phyloP scores from a whole-genome alignment of 2,329 filamentous ascomycete species.

The Ophidiomyces ophidiicola region DNA sequence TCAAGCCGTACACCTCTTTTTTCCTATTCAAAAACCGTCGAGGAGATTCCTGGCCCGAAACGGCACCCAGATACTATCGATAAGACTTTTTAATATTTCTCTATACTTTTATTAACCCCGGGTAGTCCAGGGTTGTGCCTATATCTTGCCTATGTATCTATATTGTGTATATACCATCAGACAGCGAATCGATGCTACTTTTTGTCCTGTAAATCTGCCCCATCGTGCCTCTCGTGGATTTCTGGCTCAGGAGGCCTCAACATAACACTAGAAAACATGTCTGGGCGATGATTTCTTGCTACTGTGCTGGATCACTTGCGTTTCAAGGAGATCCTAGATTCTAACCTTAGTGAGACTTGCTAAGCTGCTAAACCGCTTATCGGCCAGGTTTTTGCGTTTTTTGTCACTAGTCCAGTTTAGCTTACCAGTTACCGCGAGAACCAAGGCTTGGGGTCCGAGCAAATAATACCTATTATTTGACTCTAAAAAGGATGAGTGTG shows the following conservation, averaged over 20 bases:
- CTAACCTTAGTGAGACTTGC: constrained; percentile 8
- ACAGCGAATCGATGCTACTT: not conserved
- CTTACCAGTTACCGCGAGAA: too few species aligned
- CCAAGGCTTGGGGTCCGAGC: too few species aligned
- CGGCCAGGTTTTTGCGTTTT: not conserved
- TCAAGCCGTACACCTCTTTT: too few species aligned
- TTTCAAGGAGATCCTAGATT: constrained; percentile 7
- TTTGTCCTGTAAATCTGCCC: not conserved
- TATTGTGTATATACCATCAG: constrained; percentile 6
- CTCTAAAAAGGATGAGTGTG: too few species aligned
- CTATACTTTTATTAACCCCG: not conserved
- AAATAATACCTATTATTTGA: too few species aligned
- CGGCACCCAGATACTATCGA: not conserved
- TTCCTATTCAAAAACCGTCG: too few species aligned
- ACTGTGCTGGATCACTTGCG: not conserved
- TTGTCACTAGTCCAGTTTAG: not conserved
- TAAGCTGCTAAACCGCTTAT: not conserved
- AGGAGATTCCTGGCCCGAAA: not conserved
- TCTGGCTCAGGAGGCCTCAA: too few species aligned
- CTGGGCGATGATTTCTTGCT: constrained; percentile 10
- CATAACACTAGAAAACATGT: too few species aligned
- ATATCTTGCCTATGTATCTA: constrained; percentile 7
- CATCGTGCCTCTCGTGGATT: too few species aligned
- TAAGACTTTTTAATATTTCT: constrained; percentile 6
- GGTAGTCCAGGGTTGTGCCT: constrained; percentile 7